Conservation (phyloP, 768 basidiomycete species). For the Amanita fuliginea region DNA sequence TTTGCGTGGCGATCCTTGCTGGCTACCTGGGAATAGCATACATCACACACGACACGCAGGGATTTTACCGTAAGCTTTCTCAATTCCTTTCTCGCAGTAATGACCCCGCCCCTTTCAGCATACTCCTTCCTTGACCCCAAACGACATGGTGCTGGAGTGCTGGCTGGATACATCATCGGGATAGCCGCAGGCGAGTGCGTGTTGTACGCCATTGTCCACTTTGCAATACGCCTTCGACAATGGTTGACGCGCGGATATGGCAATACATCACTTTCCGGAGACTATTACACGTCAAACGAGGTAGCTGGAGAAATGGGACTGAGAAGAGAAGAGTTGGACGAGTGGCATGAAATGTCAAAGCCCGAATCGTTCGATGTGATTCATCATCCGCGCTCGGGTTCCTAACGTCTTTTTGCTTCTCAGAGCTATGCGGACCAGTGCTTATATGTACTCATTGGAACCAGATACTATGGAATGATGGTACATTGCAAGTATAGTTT, state of each 20-base stretch:
- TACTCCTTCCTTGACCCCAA: slow-evolving; percentile 56
- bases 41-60: slow-evolving; percentile 47
- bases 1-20: slow-evolving; percentile 37
- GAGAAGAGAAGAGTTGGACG: neutral
- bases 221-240: slow-evolving; percentile 26
- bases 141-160: slow-evolving; percentile 20
- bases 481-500: too few species aligned
- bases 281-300: neutral
- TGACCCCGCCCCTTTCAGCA: slow-evolving; percentile 22
- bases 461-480: too few species aligned
- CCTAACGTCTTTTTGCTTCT: too few species aligned
- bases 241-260: slow-evolving; percentile 13
- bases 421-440: too few species aligned
- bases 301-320: neutral
- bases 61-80: slow-evolving; percentile 47
- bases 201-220: slow-evolving; percentile 39
- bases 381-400: too few species aligned
- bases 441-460: too few species aligned
- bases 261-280: too few species aligned
- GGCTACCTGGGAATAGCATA: slow-evolving; percentile 60
- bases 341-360: slow-evolving; percentile 1
- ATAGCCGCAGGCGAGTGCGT: slow-evolving; percentile 40
- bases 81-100: neutral
- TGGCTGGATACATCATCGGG: slow-evolving; percentile 56
- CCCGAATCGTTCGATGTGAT: neutral